A percentile compares a stretch with the other conserved stretches of the same genome.
Evolutionary conservation across 768 basidiomycete species (phyloP).

Genomic region (Vararia minispora): DNA sequence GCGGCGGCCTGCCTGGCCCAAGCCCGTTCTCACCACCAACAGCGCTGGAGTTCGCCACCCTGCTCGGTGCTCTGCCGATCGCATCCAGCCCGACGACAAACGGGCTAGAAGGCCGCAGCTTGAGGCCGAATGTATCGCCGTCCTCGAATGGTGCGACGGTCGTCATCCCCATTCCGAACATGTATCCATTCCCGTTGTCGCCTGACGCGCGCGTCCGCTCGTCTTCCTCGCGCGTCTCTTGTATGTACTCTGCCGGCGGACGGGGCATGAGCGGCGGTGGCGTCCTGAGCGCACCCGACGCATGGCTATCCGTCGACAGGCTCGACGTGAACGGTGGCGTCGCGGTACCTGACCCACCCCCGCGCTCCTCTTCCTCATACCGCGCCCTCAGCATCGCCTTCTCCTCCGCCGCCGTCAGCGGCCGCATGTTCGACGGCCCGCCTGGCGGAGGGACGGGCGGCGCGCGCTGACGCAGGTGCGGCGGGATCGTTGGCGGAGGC

Average conservation of each 20-base stretch:
- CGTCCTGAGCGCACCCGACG: conserved; percentile 20
- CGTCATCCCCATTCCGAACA: conserved; percentile 14
- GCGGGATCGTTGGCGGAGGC: conserved; percentile 14
- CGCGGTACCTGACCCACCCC: conserved; percentile 12
- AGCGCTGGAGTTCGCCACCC: no score
- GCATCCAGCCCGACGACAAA: conserved; percentile 2
- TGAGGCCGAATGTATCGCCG: conserved; percentile 14
- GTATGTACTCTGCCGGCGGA: conserved; percentile 71
- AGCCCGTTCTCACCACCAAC: conserved; percentile 3
- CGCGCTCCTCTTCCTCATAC: conserved; percentile 46
- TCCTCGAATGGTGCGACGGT: conserved; percentile 1
- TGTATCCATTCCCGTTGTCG: conserved; percentile 15
- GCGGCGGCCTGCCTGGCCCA: conserved; percentile 11
- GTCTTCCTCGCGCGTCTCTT: conserved; percentile 72
- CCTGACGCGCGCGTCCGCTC: conserved; percentile 34
- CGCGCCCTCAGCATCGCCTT: conserved; percentile 58
- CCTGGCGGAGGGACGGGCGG: conserved; percentile 22
- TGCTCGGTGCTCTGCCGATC: no score
- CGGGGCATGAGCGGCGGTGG: conserved; percentile 70
- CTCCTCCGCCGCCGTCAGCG: conserved; percentile 67
- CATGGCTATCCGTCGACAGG: conserved; percentile 15
- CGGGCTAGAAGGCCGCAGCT: conserved; percentile 11
- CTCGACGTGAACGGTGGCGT: conserved; percentile 4
- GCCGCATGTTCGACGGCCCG: conserved; percentile 15
- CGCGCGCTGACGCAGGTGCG: conserved; percentile 20